These are phyloP conservation scores for Hymenoscyphus occultus DNA, from an alignment of 2,329 filamentous ascomycete species.

Conservation along the genomic window DNA sequence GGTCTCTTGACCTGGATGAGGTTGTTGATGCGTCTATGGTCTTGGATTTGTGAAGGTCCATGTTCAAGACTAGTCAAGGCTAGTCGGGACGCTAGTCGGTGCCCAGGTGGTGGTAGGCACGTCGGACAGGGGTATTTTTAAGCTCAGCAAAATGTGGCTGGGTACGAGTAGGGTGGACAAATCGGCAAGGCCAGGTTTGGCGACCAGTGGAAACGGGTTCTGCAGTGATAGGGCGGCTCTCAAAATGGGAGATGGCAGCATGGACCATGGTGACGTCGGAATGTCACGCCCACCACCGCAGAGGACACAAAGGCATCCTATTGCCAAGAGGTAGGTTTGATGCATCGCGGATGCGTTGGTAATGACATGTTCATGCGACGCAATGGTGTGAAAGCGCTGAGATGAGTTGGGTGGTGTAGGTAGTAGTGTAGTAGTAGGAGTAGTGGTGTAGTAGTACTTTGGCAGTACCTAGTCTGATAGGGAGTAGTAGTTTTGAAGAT, in stretches of 20 bases:
- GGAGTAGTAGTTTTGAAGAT: no score
- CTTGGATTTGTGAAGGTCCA: neutral
- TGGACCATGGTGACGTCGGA: neutral
- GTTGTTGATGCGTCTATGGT: slow-evolving; percentile 9
- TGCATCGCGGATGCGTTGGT: neutral
- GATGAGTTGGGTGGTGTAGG: no score
- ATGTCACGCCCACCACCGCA: neutral
- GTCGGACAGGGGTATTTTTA: neutral
- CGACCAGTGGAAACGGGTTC: no score
- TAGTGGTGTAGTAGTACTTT: no score
- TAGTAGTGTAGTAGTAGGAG: no score
- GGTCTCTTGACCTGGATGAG: slow-evolving; percentile 4
- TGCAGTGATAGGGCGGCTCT: slow-evolving; percentile 3
- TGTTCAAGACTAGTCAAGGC: neutral
- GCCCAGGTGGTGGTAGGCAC: no score
- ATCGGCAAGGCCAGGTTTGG: no score
- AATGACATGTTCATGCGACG: neutral
- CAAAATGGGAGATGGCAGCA: neutral
- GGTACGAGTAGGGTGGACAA: neutral
- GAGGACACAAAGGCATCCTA: neutral
- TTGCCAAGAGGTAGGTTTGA: neutral
- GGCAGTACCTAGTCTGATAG: no score
- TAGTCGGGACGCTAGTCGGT: no score
- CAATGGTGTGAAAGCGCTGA: no score
- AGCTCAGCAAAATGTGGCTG: neutral